Evolutionary conservation across 2,329 filamentous ascomycete genomes (phyloP).

Genomic region (Trichoderma atroviride): DNA sequence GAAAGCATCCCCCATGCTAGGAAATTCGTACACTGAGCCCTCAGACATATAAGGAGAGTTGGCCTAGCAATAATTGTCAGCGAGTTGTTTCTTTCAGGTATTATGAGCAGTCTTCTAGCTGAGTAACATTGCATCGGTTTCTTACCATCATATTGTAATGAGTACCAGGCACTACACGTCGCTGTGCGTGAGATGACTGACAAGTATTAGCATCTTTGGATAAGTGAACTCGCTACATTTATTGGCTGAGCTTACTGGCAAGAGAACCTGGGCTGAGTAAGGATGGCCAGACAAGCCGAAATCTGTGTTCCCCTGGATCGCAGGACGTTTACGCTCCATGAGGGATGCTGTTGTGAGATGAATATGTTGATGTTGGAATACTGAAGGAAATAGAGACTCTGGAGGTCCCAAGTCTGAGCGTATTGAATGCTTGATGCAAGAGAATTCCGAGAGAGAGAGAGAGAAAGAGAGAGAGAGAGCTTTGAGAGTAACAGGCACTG

Average conservation of each 20-base stretch:
- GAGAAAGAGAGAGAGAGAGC: no score
- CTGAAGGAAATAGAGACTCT: background rate
- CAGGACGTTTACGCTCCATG: background rate
- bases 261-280: background rate
- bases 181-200: background rate
- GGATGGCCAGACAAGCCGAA: background rate
- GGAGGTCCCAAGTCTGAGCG: background rate
- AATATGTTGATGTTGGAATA: background rate
- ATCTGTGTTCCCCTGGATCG: background rate
- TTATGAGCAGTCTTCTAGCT: background rate
- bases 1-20: background rate
- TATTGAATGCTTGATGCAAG: background rate
- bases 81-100: background rate
- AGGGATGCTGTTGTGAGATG: background rate
- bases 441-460: background rate
- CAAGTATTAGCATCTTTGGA: background rate
- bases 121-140: background rate
- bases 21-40: background rate
- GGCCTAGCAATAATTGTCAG: background rate
- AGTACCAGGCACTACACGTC: background rate
- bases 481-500: background rate
- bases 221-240: no score
- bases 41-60: conserved; percentile 4
- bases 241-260: background rate
- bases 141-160: background rate